These are phyloP conservation scores for Trichosporon sp. DNA, from an alignment of 1,284 basidiomycete genomes.

Conservation along the genomic window DNA sequence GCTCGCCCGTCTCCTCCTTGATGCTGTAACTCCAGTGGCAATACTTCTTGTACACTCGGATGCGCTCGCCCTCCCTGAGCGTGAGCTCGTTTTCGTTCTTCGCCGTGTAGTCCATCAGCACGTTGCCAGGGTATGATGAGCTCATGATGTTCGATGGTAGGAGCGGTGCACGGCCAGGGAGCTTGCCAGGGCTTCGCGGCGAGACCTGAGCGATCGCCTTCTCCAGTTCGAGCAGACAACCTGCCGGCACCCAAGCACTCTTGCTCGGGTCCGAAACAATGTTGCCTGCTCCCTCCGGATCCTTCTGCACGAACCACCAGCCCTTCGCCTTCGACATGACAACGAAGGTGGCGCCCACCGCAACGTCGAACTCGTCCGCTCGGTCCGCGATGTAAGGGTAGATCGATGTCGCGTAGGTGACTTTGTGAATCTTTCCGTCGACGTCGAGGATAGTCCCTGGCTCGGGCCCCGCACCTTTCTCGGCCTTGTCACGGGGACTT, in stretches of 20 bases:
- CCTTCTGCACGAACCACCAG: slow-evolving; percentile 98
- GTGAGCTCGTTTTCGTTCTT: slow-evolving; percentile 87
- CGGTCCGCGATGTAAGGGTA: slow-evolving; percentile 87
- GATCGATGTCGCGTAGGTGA: slow-evolving; percentile 59
- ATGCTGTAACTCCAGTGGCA: slow-evolving; percentile 95
- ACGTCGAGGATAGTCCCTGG: slow-evolving; percentile 44
- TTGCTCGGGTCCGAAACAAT: slow-evolving; percentile 72
- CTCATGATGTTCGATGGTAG: slow-evolving; percentile 84
- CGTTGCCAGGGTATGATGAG: slow-evolving; percentile 89
- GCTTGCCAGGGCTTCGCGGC: slow-evolving; percentile 21
- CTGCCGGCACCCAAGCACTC: slow-evolving; percentile 79
- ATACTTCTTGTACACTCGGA: slow-evolving; percentile 95
- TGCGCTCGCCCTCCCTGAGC: slow-evolving; percentile 77
- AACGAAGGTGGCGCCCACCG: slow-evolving; percentile 88
- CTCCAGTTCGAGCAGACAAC: slow-evolving; percentile 90
- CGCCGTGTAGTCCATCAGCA: slow-evolving; percentile 91
- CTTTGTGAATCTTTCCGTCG: slow-evolving; percentile 48
- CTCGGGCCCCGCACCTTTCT: slow-evolving; percentile 22
- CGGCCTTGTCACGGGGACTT: slow-evolving; percentile 44
- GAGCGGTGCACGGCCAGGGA: slow-evolving; percentile 63
- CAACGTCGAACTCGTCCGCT: slow-evolving; percentile 96
- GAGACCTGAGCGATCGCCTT: slow-evolving; percentile 61
- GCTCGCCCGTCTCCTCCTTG: slow-evolving; percentile 80
- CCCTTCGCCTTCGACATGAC: slow-evolving; percentile 91
- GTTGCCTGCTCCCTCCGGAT: slow-evolving; percentile 79